Percentiles rank a stretch among this genome's conserved stretches.
These are phyloP conservation scores for Lomentospora prolificans DNA, from an alignment of 2,329 filamentous ascomycete genomes.

Conservation along the genomic window DNA sequence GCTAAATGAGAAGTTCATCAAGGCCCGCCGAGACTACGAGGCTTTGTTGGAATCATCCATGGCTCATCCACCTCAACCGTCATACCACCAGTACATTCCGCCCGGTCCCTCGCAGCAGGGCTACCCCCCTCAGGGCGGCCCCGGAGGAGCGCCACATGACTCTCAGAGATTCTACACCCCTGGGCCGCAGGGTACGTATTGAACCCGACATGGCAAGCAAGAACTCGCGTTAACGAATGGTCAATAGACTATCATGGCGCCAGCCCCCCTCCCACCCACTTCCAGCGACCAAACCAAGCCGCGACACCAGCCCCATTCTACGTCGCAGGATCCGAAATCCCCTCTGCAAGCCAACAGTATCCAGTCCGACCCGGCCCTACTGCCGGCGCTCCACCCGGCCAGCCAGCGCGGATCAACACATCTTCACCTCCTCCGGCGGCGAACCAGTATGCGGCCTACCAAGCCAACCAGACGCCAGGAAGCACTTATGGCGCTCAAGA, in stretches of 20 bases:
- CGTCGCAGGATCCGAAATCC: slow-evolving; percentile 47
- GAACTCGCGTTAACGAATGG: background rate
- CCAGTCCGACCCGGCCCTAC: slow-evolving; percentile 27
- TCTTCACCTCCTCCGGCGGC: slow-evolving; percentile 36
- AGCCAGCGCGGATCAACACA: slow-evolving; percentile 41
- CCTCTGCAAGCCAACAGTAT: slow-evolving; percentile 30
- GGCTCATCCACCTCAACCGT: slow-evolving; percentile 78
- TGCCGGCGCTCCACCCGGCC: slow-evolving; percentile 32
- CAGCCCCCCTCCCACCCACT: slow-evolving; percentile 40
- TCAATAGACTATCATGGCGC: slow-evolving; percentile 18
- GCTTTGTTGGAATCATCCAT: slow-evolving; percentile 92
- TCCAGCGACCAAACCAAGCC: slow-evolving; percentile 40
- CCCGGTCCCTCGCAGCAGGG: slow-evolving; percentile 37
- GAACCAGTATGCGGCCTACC: slow-evolving; percentile 38
- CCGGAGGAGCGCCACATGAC: slow-evolving; percentile 32
- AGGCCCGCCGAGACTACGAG: slow-evolving; percentile 93
- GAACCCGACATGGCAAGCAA: background rate
- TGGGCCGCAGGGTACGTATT: slow-evolving; percentile 32
- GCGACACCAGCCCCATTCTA: slow-evolving; percentile 54
- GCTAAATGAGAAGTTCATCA: slow-evolving; percentile 98
- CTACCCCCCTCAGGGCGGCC: slow-evolving; percentile 27
- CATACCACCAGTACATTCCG: slow-evolving; percentile 61
- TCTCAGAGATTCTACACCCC: slow-evolving; percentile 64
- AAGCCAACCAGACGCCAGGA: slow-evolving; percentile 46
- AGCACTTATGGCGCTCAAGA: slow-evolving; percentile 68